These are phyloP conservation scores for Coprinopsis strossmayeri DNA, from an alignment of 768 basidiomycete species.

Conservation along the genomic window DNA sequence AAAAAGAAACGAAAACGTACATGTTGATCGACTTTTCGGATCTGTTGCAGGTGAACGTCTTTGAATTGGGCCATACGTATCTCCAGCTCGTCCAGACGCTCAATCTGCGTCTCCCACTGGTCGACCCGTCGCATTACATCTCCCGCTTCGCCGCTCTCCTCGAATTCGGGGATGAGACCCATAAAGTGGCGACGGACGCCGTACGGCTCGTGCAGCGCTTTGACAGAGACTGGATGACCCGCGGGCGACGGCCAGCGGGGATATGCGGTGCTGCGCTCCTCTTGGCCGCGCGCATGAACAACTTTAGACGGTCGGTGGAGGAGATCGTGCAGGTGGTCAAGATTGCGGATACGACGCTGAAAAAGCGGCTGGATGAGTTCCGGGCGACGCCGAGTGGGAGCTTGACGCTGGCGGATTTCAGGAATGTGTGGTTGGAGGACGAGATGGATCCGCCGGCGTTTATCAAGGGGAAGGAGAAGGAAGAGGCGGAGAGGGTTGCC, in stretches of 20 bases:
- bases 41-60: conserved; percentile 87
- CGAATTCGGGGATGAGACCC: conserved; percentile 93
- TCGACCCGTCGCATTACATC: conserved; percentile 96
- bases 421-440: conserved; percentile 86
- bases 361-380: conserved; percentile 94
- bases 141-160: conserved; percentile 91
- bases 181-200: conserved; percentile 88
- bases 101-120: conserved; percentile 76
- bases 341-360: conserved; percentile 92
- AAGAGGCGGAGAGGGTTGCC: conserved; percentile 47
- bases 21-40: conserved; percentile 99
- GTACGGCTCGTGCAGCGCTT: conserved; percentile 85
- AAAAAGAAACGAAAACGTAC: conserved; percentile 85
- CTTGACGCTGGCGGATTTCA: conserved; percentile 83
- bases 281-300: conserved; percentile 97
- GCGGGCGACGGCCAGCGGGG: conserved; percentile 91
- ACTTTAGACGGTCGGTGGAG: conserved; percentile 86
- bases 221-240: conserved; percentile 95
- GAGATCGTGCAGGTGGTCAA: conserved; percentile 99
- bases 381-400: conserved; percentile 81
- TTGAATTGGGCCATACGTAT: conserved; percentile 93
- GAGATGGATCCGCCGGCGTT: conserved; percentile 91
- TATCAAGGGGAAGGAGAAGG: conserved; percentile 67
- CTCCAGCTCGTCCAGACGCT: conserved; percentile 89
- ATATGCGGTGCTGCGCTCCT: conserved; percentile 96